Evolutionary conservation across 2,329 filamentous ascomycete species (phyloP), one percentile per base, ranked within the genome.

Genomic region (Fusarium sp.): DNA sequence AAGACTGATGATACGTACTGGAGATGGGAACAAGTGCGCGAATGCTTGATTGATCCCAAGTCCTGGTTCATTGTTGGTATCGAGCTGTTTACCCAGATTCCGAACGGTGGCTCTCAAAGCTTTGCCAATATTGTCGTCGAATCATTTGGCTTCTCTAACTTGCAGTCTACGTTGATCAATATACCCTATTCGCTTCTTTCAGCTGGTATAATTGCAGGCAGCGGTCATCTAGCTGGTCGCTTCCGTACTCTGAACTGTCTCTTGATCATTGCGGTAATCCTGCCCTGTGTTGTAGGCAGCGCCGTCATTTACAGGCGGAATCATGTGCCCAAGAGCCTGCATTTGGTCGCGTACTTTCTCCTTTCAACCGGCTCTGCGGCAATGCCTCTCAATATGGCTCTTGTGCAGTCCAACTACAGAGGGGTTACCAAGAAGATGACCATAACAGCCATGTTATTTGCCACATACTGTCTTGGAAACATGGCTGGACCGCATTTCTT

Each of bases 381-480:
- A 3, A 81, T 89, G 77, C 86, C 87, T 0, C 81, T 89, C 3
- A 81, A 82, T 13, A 81, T 89, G 77, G 83, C 86, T 1, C 82
- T 89, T 1, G 83, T 88, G 6, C 84, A 86, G 72, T 81, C 84
- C 18, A 88, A 89, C 72, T 86, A 84, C 68, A 81, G 83, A 14
- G 86, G 86, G 18, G 84, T 87, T 21, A 87, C 86, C 31, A 89
- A 89, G 79, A 89, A 88, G 76, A 86, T 87, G 82, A 87, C 86
- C 9, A 84, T 88, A 58, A 88, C 85, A 2, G 85, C 85, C 0
- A 70, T 88, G 70, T 75, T 88, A 6, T 88, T 89, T 66, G 72
- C 88, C 12, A 83, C 82, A 5, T 89, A 88, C 69, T 88, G 86
- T 55, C 76, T 81, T 2, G 86, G 86, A 3, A 89, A 88, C 62